Evolutionary conservation across 345 rosid genomes (phyloP), one percentile per base, ranked within the genome.

Genomic region (Salix caprea): DNA sequence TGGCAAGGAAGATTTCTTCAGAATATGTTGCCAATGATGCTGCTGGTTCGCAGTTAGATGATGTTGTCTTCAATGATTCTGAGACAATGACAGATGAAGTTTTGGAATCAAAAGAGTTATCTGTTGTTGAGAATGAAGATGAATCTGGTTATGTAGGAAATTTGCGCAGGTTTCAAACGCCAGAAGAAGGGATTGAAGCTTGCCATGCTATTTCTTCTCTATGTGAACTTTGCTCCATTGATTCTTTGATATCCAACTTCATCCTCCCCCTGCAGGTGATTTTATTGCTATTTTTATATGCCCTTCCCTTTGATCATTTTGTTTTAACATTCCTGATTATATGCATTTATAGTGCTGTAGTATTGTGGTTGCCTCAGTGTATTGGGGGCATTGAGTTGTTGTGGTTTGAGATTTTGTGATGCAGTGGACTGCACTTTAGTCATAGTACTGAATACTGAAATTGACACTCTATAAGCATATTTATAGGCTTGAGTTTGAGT

Each of bases 191-290:
- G 71, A 91, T 79, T 79, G 97, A 92, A 61, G 98, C 99, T 66
- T 92, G 96, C 79, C 94, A 89, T 88, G 97, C 98, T 69, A 93
- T 96, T 83, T 91, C 92, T 71, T 88, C 99, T 65, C 78, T 96
- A 73, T 93, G 97, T 85, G 97, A 92, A 92, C 88, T 93, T 79
- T 91, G 97, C 85, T 87, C 98, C 34, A 91, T 96, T 50, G 97
- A 96, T 82, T 88, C 94, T 50, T 87, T 96, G 79, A 96, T 96
- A 80, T 93, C 99, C 70, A 96, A 91, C 80, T 96, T 96, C 83
- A 93, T 96, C 84, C 91, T 96, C 71, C 97, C 98, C 0, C 81
- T 96, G 81, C 98, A 96, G 98, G 99, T 96, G 68, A 79, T 73
- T 70, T 28, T 70, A 13, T 60, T 42, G 58, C 65, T 18, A 37